Base-by-base conservation (phyloP, 495 filamentous ascomycete species). In the Podospora didyma region DNA sequence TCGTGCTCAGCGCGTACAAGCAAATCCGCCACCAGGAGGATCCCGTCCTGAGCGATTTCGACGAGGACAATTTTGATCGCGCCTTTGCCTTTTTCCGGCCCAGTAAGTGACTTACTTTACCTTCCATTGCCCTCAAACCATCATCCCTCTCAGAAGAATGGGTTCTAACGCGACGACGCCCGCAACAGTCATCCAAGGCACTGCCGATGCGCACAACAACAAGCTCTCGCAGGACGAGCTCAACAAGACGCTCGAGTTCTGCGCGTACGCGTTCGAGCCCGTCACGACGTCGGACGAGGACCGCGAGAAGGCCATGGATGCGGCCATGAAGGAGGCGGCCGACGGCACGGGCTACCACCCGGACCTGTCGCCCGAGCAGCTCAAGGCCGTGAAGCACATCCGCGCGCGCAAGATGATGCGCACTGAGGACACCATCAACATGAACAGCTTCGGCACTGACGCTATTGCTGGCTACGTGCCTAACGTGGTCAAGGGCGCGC, bases 21-120 rank as follows among this genome's bases (percentile, higher is more conserved):
- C 80, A 82, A 64, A 79, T 83, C 46, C 57, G 64, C 11, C 9
- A 50, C n/a, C 60, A 68, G 23, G 70, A 78, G 5, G 57, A 67
- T 17, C 65, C 63, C 17, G 58, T 70, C 6, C 51, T 70, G 12
- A 47, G 45, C 11, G 65, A 77, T 47, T 71, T 64, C 24, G 71
- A 79, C 23, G 77, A 79, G 52, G 62, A 75, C 0, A 69, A 61
- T 24, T 80, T 78, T 51, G 76, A 79, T 9, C 61, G 65, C 23
- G 79, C 79, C 11, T 80, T 80, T 60, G 53, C 51, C 7, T 58
- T 73, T 21, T 75, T 79, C 64, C 42, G 64, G 51, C 78, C 77
- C 0, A 65, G 73, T 79, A 71, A 37, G 68, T 56, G 14, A 6
- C 26, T 23, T 31, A 31, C 24, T 35, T 10, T 12, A 9, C 42